phyloP scores from a whole-genome alignment of 345 rosid species.

The Hypericum perforatum region DNA sequence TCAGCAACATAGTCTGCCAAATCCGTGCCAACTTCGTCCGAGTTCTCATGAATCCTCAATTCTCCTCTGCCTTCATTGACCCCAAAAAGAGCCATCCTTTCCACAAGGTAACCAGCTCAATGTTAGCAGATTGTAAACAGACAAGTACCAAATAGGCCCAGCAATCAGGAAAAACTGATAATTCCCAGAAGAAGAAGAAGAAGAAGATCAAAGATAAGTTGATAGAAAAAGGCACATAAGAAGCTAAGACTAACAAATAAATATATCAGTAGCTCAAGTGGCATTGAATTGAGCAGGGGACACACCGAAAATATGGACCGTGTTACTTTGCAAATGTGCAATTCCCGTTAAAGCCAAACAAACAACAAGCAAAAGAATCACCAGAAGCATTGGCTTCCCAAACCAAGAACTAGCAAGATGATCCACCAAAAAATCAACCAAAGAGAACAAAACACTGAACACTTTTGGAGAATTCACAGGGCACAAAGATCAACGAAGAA shows the following conservation, averaged over 20 bases:
- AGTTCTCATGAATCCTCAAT: slow-evolving; percentile 63
- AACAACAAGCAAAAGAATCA: no score
- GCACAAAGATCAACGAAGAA: slow-evolving; percentile 13
- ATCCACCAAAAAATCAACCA: background rate
- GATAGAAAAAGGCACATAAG: no score
- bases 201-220: background rate
- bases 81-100: slow-evolving; percentile 61
- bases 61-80: slow-evolving; percentile 50
- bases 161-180: background rate
- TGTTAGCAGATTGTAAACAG: slow-evolving; percentile 10
- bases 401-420: no score
- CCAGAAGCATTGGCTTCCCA: no score
- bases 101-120: slow-evolving; percentile 17
- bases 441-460: slow-evolving; percentile 1
- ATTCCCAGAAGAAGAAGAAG: background rate
- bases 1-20: slow-evolving; percentile 83
- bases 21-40: slow-evolving; percentile 59
- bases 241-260: no score
- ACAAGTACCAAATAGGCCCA: background rate
- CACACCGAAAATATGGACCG: no score
- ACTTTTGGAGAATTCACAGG: slow-evolving; percentile 10
- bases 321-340: no score
- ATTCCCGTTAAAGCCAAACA: no score
- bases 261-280: no score
- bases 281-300: no score